phyloP scores from a whole-genome alignment of 768 basidiomycete genomes.

The Auricularia cornea region DNA sequence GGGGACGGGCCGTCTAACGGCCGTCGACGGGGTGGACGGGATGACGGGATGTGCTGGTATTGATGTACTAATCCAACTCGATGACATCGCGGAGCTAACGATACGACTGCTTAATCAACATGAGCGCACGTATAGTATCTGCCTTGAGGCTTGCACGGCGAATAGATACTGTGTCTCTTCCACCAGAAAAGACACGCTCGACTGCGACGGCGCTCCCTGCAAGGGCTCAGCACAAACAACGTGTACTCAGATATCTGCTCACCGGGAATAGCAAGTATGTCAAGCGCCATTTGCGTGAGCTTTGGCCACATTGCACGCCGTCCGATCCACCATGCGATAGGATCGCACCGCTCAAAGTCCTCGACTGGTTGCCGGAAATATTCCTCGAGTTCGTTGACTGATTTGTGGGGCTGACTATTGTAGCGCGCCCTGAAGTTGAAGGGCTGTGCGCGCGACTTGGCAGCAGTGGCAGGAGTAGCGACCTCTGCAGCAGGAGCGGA shows the following conservation, averaged over 20 bases:
- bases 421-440: no score
- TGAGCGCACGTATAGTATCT: slow-evolving; percentile 2
- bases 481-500: no score
- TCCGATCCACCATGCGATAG: slow-evolving; percentile 25
- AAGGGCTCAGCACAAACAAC: no score
- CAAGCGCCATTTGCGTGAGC: slow-evolving; percentile 26
- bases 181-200: slow-evolving; percentile 4
- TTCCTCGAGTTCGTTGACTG: no score
- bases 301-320: slow-evolving; percentile 16
- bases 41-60: neutral
- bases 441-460: no score
- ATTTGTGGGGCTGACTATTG: no score
- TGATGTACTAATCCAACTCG: neutral
- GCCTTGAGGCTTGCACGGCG: slow-evolving; percentile 2
- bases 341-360: slow-evolving; percentile 6
- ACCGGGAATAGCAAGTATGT: slow-evolving; percentile 15
- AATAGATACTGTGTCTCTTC: slow-evolving; percentile 4
- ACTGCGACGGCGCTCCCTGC: slow-evolving; percentile 3
- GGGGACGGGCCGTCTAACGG: neutral
- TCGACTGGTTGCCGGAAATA: no score
- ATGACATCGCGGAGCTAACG: no score
- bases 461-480: no score
- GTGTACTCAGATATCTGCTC: slow-evolving; percentile 5
- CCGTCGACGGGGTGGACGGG: neutral
- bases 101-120: slow-evolving; percentile 3